Conservation (phyloP, 129 eudicot genomes). For the Ambrosia trifida region DNA sequence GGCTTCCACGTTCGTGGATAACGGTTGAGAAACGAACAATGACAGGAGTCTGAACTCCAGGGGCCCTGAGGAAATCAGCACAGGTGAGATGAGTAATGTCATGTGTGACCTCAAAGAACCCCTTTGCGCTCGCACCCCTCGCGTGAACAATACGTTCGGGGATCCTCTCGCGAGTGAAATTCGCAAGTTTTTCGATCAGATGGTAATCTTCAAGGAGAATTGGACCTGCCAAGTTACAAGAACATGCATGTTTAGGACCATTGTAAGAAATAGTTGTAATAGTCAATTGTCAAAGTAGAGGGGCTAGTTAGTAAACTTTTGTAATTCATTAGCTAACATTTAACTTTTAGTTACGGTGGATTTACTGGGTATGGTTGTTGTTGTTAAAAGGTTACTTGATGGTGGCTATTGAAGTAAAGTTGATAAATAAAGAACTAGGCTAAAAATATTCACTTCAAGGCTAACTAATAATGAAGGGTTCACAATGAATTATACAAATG, state of each 20-base stretch:
- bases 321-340: too few species aligned
- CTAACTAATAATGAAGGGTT: too few species aligned
- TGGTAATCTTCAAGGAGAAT: conserved; percentile 92
- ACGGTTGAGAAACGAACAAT: conserved; percentile 91
- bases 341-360: too few species aligned
- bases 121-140: conserved; percentile 92
- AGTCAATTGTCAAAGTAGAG: too few species aligned
- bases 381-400: too few species aligned
- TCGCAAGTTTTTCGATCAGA: conserved; percentile 82
- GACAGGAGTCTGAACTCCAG: conserved; percentile 80
- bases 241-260: not conserved
- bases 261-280: too few species aligned
- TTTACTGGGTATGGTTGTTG: too few species aligned
- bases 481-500: too few species aligned
- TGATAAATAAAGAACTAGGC: too few species aligned
- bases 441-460: too few species aligned
- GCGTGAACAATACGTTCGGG: conserved; percentile 96
- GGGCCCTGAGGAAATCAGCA: conserved; percentile 84
- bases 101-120: conserved; percentile 89
- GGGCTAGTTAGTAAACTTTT: too few species aligned
- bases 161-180: conserved; percentile 75
- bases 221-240: conserved; percentile 52
- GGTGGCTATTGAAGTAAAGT: too few species aligned
- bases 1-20: conserved; percentile 91
- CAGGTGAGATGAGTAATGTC: conserved; percentile 76